phyloP scores from a whole-genome alignment of 495 filamentous ascomycete species.

The Collariella sp. region DNA sequence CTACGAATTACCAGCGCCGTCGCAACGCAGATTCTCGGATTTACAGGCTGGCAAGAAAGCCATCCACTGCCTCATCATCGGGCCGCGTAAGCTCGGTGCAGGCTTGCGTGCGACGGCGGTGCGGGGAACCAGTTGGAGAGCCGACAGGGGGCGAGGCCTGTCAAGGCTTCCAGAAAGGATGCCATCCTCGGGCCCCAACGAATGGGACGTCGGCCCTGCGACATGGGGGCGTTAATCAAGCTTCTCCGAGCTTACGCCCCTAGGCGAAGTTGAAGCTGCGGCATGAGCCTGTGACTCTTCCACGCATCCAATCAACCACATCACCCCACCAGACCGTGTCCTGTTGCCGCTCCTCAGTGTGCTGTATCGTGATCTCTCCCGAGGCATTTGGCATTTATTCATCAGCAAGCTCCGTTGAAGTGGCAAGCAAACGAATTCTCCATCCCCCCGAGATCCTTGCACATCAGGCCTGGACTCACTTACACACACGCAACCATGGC shows the following conservation, averaged over 20 bases:
- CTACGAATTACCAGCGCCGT: background rate
- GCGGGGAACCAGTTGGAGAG: conserved; percentile 11
- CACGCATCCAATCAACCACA: conserved; percentile 8
- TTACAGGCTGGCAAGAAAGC: background rate
- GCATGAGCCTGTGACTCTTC: conserved; percentile 4
- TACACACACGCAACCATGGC: conserved; percentile 14
- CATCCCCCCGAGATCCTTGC: background rate
- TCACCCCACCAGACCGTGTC: conserved; percentile 3
- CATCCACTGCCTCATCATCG: conserved; percentile 8
- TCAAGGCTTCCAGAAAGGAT: conserved; percentile 7
- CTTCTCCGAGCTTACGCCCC: conserved; percentile 8
- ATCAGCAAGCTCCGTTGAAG: background rate
- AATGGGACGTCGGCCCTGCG: conserved; percentile 9
- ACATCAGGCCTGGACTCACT: background rate
- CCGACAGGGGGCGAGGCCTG: conserved; percentile 15
- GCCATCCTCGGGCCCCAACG: background rate
- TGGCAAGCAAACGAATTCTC: background rate
- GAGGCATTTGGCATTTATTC: background rate
- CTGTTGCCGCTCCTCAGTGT: background rate
- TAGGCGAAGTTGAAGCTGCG: background rate
- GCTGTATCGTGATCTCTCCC: background rate
- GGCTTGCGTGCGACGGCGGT: conserved; percentile 14
- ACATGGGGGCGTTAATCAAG: conserved; percentile 8
- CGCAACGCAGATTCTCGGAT: background rate
- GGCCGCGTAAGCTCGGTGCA: conserved; percentile 24